phyloP scores from a whole-genome alignment of 805 yeast species.

The Kodamaea lidongshanica region DNA sequence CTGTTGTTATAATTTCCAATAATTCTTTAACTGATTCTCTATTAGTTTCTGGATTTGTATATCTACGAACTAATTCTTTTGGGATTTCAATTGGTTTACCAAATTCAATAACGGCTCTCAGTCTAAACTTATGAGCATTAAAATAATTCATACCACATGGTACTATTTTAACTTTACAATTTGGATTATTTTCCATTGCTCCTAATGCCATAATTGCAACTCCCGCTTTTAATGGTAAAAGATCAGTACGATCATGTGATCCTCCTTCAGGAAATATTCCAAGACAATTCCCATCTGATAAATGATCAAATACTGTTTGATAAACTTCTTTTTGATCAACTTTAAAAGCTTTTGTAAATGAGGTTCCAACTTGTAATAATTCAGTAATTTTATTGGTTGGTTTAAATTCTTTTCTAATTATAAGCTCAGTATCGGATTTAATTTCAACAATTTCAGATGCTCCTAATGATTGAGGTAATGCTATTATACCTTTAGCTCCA shows the following conservation, averaged over 20 bases:
- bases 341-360: slow-evolving; percentile 69
- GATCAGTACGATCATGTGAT: slow-evolving; percentile 88
- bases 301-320: slow-evolving; percentile 75
- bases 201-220: slow-evolving; percentile 98
- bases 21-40: slow-evolving; percentile 70
- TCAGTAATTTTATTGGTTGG: slow-evolving; percentile 40
- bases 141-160: slow-evolving; percentile 98
- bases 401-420: slow-evolving; percentile 63
- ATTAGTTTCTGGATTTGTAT: slow-evolving; percentile 58
- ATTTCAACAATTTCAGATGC: slow-evolving; percentile 64
- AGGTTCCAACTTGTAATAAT: slow-evolving; percentile 45
- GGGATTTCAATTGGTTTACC: slow-evolving; percentile 77
- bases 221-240: slow-evolving; percentile 92
- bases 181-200: slow-evolving; percentile 73
- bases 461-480: slow-evolving; percentile 74
- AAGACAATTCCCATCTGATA: slow-evolving; percentile 71
- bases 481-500: slow-evolving; percentile 58
- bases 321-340: slow-evolving; percentile 85
- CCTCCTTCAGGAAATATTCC: slow-evolving; percentile 99
- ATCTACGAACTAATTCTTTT: slow-evolving; percentile 52
- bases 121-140: slow-evolving; percentile 91
- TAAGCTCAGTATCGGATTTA: slow-evolving; percentile 63
- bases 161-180: slow-evolving; percentile 75
- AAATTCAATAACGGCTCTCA: slow-evolving; percentile 91
- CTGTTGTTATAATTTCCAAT: slow-evolving; percentile 63